Evolutionary conservation across 2,329 filamentous ascomycete species (phyloP).

Genomic region (Alternaria infectoria): DNA sequence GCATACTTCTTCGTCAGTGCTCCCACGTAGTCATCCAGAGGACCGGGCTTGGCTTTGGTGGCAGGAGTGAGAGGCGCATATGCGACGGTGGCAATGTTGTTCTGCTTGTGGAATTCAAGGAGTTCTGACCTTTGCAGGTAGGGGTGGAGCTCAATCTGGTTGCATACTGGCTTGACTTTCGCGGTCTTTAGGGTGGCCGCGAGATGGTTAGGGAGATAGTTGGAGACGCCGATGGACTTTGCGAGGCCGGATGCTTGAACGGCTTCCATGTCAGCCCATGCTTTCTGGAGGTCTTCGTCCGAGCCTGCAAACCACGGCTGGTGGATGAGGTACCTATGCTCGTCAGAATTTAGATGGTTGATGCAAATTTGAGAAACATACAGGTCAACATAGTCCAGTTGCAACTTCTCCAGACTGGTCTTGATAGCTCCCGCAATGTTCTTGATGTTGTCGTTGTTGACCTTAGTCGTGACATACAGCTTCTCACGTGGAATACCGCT

Average conservation of each 20-base stretch:
- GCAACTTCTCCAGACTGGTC: slow-evolving; percentile 64
- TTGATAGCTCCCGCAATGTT: slow-evolving; percentile 64
- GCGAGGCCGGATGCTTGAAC: slow-evolving; percentile 63
- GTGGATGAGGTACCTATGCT: slow-evolving; percentile 65
- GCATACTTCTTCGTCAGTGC: slow-evolving; percentile 66
- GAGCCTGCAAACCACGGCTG: slow-evolving; percentile 63
- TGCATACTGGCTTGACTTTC: slow-evolving; percentile 65
- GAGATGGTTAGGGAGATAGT: slow-evolving; percentile 62
- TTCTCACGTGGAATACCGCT: slow-evolving; percentile 54
- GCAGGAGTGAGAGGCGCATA: slow-evolving; percentile 58
- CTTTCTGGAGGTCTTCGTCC: slow-evolving; percentile 61
- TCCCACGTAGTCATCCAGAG: slow-evolving; percentile 60
- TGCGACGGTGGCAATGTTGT: slow-evolving; percentile 56
- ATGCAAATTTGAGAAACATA: slow-evolving; percentile 40
- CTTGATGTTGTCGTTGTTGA: slow-evolving; percentile 54
- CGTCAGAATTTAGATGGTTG: neutral
- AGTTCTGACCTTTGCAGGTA: slow-evolving; percentile 69
- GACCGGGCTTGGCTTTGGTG: slow-evolving; percentile 62
- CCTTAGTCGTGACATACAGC: slow-evolving; percentile 64
- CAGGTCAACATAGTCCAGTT: slow-evolving; percentile 68
- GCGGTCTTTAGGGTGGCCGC: slow-evolving; percentile 60
- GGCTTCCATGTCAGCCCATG: slow-evolving; percentile 67
- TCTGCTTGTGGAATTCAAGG: slow-evolving; percentile 59
- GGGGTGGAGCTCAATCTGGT: slow-evolving; percentile 74
- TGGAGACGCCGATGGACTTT: slow-evolving; percentile 68